Conservation (phyloP, 2,329 filamentous ascomycete species). For the Chaetomium sp. region DNA sequence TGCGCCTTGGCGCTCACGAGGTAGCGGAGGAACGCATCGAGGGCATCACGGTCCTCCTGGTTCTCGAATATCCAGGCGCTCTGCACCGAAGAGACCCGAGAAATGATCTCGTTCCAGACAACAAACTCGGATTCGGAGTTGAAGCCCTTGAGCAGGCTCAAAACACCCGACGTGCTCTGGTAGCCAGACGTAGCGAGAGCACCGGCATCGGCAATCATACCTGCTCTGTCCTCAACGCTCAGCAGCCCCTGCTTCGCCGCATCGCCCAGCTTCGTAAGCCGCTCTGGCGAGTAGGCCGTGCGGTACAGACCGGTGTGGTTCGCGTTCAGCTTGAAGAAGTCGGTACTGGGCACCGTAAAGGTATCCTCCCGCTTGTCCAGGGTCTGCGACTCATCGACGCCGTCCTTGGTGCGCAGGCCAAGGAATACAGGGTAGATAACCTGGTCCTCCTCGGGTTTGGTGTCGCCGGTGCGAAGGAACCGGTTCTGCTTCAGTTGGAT, state of each 20-base stretch:
- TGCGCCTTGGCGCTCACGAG: slow-evolving; percentile 80
- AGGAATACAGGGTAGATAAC: slow-evolving; percentile 89
- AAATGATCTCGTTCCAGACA: slow-evolving; percentile 90
- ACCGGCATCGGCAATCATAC: slow-evolving; percentile 92
- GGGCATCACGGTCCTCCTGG: slow-evolving; percentile 67
- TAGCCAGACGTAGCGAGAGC: slow-evolving; percentile 88
- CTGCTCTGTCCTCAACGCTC: slow-evolving; percentile 86
- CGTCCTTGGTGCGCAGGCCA: slow-evolving; percentile 80
- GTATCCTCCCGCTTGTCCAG: slow-evolving; percentile 70
- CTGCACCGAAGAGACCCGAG: slow-evolving; percentile 76
- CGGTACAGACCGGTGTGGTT: slow-evolving; percentile 93
- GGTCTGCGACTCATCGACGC: slow-evolving; percentile 75
- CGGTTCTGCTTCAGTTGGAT: slow-evolving; percentile 94
- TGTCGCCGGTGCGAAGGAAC: slow-evolving; percentile 88
- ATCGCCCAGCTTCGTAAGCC: slow-evolving; percentile 82
- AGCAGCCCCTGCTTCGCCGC: slow-evolving; percentile 80
- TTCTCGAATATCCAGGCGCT: slow-evolving; percentile 90
- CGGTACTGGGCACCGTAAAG: slow-evolving; percentile 74
- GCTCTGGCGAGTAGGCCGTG: slow-evolving; percentile 81
- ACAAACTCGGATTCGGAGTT: slow-evolving; percentile 85
- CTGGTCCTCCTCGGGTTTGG: slow-evolving; percentile 89
- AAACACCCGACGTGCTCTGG: slow-evolving; percentile 86
- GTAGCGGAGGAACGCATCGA: slow-evolving; percentile 81
- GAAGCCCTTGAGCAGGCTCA: slow-evolving; percentile 84
- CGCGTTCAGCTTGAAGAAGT: slow-evolving; percentile 97